Evolutionary conservation across 164 flowering plant species (phyloP).

Genomic region (Vitis cinerea): DNA sequence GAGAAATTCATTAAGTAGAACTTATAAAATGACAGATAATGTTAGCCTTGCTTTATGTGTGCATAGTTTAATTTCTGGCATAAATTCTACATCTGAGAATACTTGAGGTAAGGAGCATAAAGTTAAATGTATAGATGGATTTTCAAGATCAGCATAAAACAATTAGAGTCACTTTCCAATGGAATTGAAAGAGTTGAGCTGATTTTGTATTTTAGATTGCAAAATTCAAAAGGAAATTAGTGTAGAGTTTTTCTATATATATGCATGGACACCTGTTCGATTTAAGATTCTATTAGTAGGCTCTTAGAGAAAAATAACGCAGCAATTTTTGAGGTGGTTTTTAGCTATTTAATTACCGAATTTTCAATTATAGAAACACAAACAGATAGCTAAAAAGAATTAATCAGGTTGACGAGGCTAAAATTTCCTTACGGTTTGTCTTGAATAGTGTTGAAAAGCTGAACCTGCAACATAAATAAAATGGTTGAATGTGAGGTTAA

Average conservation of each 20-base stretch:
- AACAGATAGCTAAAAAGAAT: neutral
- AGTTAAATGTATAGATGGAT: neutral
- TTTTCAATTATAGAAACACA: neutral
- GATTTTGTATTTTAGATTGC: neutral
- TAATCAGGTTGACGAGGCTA: neutral
- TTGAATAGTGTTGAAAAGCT: slow-evolving; percentile 84
- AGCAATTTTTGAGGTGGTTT: neutral
- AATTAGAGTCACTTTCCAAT: neutral
- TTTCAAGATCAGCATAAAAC: neutral
- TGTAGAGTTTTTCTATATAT: neutral
- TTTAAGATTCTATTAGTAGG: neutral
- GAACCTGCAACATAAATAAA: slow-evolving; percentile 56
- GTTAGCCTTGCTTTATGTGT: no score
- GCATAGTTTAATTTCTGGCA: no score
- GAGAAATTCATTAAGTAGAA: no score
- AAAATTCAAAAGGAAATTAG: neutral
- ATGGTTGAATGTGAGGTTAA: neutral
- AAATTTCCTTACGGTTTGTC: slow-evolving; percentile 56
- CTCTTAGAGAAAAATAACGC: neutral
- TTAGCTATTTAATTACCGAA: no score
- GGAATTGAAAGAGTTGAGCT: neutral
- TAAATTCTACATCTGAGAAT: no score
- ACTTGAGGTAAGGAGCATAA: neutral
- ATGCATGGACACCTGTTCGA: no score
- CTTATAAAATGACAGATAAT: no score